Evolutionary conservation across 805 yeast species (phyloP).

Genomic region (Saturnispora besseyi): DNA sequence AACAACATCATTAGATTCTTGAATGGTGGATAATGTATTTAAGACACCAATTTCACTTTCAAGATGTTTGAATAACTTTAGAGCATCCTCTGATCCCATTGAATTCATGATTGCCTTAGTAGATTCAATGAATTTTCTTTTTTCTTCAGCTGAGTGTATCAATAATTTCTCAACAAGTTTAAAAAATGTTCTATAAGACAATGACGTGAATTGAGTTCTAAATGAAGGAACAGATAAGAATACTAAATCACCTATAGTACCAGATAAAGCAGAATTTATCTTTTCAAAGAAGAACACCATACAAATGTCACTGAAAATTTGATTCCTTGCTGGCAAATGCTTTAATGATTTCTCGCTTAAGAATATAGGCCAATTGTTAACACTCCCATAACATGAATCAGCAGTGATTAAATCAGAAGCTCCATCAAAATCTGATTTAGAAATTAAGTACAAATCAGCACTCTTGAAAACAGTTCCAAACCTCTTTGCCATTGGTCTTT

Average conservation of each 20-base stretch:
- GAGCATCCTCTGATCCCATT: constrained; percentile 57
- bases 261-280: constrained; percentile 33
- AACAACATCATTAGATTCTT: constrained; percentile 32
- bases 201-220: constrained; percentile 58
- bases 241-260: constrained; percentile 34
- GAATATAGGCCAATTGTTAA: constrained; percentile 82
- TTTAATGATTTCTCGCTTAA: constrained; percentile 47
- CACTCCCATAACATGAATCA: constrained; percentile 50
- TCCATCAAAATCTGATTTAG: constrained; percentile 35
- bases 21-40: constrained; percentile 8
- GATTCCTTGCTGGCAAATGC: constrained; percentile 26
- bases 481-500: constrained; percentile 48
- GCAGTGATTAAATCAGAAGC: neutral
- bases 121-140: constrained; percentile 45
- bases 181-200: constrained; percentile 61
- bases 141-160: constrained; percentile 57
- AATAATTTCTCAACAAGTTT: constrained; percentile 54
- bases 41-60: constrained; percentile 8
- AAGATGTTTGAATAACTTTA: constrained; percentile 15
- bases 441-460: constrained; percentile 65
- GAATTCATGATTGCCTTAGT: constrained; percentile 60
- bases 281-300: constrained; percentile 52
- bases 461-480: constrained; percentile 58
- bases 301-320: constrained; percentile 57
- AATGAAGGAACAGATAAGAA: constrained; percentile 64